phyloP scores from a whole-genome alignment of 2,329 filamentous ascomycete genomes.

The Fusarium gaditjirri region DNA sequence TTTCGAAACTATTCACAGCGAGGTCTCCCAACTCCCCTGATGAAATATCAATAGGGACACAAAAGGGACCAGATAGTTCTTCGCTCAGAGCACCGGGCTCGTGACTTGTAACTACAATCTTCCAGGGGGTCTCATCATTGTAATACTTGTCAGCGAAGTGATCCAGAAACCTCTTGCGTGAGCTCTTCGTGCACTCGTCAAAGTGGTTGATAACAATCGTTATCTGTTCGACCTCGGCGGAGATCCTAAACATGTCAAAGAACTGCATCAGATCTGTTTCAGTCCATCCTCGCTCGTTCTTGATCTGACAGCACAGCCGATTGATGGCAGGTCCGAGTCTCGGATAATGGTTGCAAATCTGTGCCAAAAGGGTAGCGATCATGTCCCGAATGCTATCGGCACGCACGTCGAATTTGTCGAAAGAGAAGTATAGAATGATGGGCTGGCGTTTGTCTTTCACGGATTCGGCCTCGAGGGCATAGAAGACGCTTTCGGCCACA shows the following conservation, averaged over 20 bases:
- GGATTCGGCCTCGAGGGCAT: not conserved
- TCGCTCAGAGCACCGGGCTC: not conserved
- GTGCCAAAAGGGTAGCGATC: not conserved
- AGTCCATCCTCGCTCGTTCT: not conserved
- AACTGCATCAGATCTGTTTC: conserved; percentile 6
- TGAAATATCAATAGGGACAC: not conserved
- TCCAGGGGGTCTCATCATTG: not conserved
- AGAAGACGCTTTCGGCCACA: not conserved
- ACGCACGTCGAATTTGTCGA: conserved; percentile 1
- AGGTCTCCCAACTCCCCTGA: fast-evolving
- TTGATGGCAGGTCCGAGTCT: not conserved
- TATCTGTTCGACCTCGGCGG: not conserved
- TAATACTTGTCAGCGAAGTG: not conserved
- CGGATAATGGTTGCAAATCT: not conserved
- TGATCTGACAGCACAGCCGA: not conserved
- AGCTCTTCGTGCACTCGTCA: not conserved
- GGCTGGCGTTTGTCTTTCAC: fast-evolving
- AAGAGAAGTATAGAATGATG: conserved; percentile 4
- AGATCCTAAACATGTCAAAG: not conserved
- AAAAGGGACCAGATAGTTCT: not conserved
- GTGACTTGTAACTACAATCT: not conserved
- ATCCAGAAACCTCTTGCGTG: not conserved
- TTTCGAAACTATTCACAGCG: fast-evolving
- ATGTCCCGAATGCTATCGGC: conserved; percentile 9
- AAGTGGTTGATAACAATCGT: not conserved